Evolutionary conservation across 148 eudicot genomes (phyloP).

Genomic region (Chenopodium quinoa): DNA sequence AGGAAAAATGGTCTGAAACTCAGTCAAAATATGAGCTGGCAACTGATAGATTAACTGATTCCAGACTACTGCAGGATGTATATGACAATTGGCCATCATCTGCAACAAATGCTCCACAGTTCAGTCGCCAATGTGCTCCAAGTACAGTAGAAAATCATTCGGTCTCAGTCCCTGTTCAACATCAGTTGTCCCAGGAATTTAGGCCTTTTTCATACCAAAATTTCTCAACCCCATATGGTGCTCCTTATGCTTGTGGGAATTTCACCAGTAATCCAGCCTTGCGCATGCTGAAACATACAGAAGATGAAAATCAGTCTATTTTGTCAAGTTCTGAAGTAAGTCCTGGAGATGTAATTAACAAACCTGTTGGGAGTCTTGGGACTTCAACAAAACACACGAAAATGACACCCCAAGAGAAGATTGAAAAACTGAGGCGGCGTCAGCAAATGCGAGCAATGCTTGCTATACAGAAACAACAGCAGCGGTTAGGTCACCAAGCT

Average conservation of each 20-base stretch:
- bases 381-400: conserved; percentile 28
- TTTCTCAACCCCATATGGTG: conserved; percentile 29
- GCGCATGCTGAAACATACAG: conserved; percentile 29
- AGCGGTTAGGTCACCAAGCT: conserved; percentile 44
- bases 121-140: conserved; percentile 31
- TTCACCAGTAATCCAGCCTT: conserved; percentile 32
- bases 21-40: conserved; percentile 29
- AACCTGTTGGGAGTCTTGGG: conserved; percentile 29
- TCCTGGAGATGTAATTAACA: conserved; percentile 31
- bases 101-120: conserved; percentile 33
- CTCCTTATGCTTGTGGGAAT: conserved; percentile 36
- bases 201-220: conserved; percentile 33
- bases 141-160: conserved; percentile 24
- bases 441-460: conserved; percentile 83
- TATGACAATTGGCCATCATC: conserved; percentile 39
- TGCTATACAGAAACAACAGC: conserved; percentile 80
- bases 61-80: conserved; percentile 30
- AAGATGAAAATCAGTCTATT: conserved; percentile 33
- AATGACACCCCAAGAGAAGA: conserved; percentile 87
- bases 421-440: conserved; percentile 74
- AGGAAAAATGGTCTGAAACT: conserved; percentile 38
- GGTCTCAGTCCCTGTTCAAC: conserved; percentile 34
- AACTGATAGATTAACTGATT: conserved; percentile 30
- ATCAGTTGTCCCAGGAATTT: conserved; percentile 33
- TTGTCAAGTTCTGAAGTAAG: conserved; percentile 33